Percentiles rank a stretch among this genome's conserved stretches.
Evolutionary conservation across 163 green algal genomes (phyloP).

Genomic region (Chloroidium sp.): DNA sequence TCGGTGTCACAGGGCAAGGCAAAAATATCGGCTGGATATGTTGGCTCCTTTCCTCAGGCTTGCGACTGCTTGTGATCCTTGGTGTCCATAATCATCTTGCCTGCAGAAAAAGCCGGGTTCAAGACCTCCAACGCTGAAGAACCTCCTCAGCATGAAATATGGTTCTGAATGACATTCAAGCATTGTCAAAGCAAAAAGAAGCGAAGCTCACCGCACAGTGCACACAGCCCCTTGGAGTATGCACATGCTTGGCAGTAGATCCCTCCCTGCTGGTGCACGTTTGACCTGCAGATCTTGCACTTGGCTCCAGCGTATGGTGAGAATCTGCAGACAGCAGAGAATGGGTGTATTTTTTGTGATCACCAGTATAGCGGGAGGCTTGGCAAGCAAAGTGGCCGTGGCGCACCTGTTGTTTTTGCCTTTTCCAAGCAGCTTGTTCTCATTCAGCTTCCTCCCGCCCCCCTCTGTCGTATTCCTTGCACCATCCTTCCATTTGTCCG

Average conservation of each 20-base stretch:
- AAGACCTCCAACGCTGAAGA: neutral
- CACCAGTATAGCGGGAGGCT: too few relatives aligned
- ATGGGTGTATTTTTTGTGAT: too few relatives aligned
- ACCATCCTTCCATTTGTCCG: conserved; percentile 28
- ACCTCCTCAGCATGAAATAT: too few relatives aligned
- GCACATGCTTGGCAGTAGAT: conserved; percentile 62
- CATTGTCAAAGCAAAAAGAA: too few relatives aligned
- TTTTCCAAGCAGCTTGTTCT: conserved; percentile 74
- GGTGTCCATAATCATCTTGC: conserved; percentile 37
- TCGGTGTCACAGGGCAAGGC: too few relatives aligned
- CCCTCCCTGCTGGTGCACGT: conserved; percentile 39
- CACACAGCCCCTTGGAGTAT: conserved; percentile 56
- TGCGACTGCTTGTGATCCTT: conserved; percentile 49
- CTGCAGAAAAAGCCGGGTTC: neutral
- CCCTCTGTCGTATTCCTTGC: conserved; percentile 43
- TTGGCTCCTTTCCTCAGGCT: neutral
- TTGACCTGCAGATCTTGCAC: conserved; percentile 59
- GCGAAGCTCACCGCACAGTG: conserved; percentile 50
- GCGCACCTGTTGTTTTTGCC: conserved; percentile 17
- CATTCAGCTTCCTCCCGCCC: conserved; percentile 49
- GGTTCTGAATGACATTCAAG: too few relatives aligned
- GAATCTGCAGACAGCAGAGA: neutral
- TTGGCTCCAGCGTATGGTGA: conserved; percentile 16
- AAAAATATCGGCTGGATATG: too few relatives aligned
- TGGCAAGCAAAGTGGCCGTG: too few relatives aligned